Evolutionary conservation across 163 green algal species (phyloP), one percentile per base, ranked within the genome.

Genomic region (Smithsoniella earleae): DNA sequence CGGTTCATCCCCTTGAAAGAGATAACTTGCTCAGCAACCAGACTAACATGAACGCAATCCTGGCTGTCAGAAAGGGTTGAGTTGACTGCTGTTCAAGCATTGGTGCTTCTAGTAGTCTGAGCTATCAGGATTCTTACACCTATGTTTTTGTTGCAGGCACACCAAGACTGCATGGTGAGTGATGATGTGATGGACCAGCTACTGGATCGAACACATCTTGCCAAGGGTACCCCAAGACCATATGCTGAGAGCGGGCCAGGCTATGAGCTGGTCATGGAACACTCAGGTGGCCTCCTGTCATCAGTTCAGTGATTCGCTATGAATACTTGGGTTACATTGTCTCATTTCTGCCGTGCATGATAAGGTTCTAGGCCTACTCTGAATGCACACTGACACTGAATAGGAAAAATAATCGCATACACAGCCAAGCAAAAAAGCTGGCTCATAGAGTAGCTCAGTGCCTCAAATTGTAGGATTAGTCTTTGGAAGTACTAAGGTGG

Each of bases 191-290:
- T 62, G n/a, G 65, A 16, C 43, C 40, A 76, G 62, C 58, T 93
- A 38, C 79, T 95, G 76, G 86, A 96, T 78, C 78, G 89, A 22
- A 80, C 3, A 2, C 85, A 94, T 79, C 73, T 95, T 58, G 27
- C 33, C 10, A 34, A 76, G 36, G 74, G 75, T 22, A 80, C 54
- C n/a, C 34, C 66, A 36, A 36, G 62, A 3, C 88, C 88, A 1
- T 92, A 89, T 78, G 30, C 72, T 1, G 74, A 77, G 18, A 16
- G 64, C 18, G 55, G 72, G 66, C 2, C 28, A 33, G 75, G 66
- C 37, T 73, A 64, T 25, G 28, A 52, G 36, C 18, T 58, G n/a
- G 34, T 45, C 6, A 5, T 38, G 10, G 30, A 58, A 55, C 37
- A 38, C 18, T 34, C 40, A 25, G 40, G 37, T 46, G 44, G 34